phyloP scores from a whole-genome alignment of 306 rosid genomes.

The Gleditsia sinensis region DNA sequence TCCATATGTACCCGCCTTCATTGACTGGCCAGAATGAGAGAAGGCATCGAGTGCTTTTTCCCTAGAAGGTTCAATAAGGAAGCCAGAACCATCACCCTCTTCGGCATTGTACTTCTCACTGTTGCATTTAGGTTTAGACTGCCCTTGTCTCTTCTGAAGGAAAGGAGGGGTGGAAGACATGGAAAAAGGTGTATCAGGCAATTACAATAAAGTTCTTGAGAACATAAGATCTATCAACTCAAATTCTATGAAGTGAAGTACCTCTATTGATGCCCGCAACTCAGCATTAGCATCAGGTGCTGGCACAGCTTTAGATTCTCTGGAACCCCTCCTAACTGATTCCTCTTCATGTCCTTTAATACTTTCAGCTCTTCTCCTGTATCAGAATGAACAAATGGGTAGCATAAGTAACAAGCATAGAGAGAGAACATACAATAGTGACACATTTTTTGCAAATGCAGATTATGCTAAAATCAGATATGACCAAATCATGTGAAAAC shows the following conservation, averaged over 20 bases:
- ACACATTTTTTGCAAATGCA: not conserved
- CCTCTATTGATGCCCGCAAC: slow-evolving; percentile 61
- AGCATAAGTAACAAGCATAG: slow-evolving; percentile 1
- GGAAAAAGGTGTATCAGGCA: slow-evolving; percentile 23
- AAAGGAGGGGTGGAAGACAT: not conserved
- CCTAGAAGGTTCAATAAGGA: slow-evolving; percentile 60
- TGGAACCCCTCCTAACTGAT: slow-evolving; percentile 38
- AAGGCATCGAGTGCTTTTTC: slow-evolving; percentile 33
- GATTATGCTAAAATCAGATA: slow-evolving; percentile 18
- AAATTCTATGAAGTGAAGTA: slow-evolving; percentile 27
- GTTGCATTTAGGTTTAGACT: slow-evolving; percentile 44
- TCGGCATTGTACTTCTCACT: slow-evolving; percentile 60
- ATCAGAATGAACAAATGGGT: slow-evolving; percentile 35
- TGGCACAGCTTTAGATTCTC: slow-evolving; percentile 61
- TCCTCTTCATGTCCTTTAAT: slow-evolving; percentile 49
- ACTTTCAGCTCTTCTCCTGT: slow-evolving; percentile 52
- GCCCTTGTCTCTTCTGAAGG: slow-evolving; percentile 59
- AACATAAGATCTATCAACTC: slow-evolving; percentile 17
- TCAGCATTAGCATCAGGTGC: slow-evolving; percentile 63
- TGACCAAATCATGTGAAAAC: slow-evolving; percentile 8
- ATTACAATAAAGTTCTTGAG: slow-evolving; percentile 11
- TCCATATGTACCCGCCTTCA: slow-evolving; percentile 54
- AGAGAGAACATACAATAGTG: slow-evolving; percentile 18
- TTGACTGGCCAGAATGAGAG: slow-evolving; percentile 64
- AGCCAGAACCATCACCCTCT: slow-evolving; percentile 59